Conservation (phyloP, 805 yeast species). For the Ogataea angusta region DNA sequence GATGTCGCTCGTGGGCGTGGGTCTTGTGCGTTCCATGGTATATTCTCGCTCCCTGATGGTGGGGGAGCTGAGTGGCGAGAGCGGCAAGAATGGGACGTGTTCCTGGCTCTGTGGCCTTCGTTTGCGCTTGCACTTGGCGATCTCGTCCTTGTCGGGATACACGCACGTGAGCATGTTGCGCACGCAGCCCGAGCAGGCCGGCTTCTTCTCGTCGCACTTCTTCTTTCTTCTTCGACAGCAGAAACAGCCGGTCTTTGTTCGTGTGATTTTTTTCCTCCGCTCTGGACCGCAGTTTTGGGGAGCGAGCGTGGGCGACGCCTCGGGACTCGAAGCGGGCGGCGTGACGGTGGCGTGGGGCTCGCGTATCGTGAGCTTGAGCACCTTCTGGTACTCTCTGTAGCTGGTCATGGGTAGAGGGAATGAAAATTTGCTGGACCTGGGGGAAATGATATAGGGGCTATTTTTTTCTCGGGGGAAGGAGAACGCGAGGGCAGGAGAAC, state of each 20-base stretch:
- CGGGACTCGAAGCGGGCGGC: constrained; percentile 23
- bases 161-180: constrained; percentile 34
- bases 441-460: not conserved
- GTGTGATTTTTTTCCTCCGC: constrained; percentile 29
- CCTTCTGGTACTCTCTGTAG: constrained; percentile 33
- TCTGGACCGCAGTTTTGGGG: constrained; percentile 8
- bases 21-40: constrained; percentile 2
- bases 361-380: constrained; percentile 24
- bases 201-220: constrained; percentile 37
- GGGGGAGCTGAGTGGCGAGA: constrained; percentile 31
- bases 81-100: constrained; percentile 5
- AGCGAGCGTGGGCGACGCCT: constrained; percentile 19
- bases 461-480: constrained; percentile 1
- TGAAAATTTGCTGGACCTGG: constrained; percentile 7
- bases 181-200: constrained; percentile 35
- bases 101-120: constrained; percentile 1
- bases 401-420: constrained; percentile 21
- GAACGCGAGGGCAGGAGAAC: constrained; percentile 9
- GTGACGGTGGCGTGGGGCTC: constrained; percentile 13
- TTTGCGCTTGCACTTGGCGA: constrained; percentile 15
- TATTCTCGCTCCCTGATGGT: constrained; percentile 11
- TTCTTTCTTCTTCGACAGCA: constrained; percentile 38
- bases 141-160: constrained; percentile 28
- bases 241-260: constrained; percentile 38
- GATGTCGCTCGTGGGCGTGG: constrained; percentile 1